Evolutionary conservation across 2,329 filamentous ascomycete genomes (phyloP).

Genomic region (Xylaria sp.): DNA sequence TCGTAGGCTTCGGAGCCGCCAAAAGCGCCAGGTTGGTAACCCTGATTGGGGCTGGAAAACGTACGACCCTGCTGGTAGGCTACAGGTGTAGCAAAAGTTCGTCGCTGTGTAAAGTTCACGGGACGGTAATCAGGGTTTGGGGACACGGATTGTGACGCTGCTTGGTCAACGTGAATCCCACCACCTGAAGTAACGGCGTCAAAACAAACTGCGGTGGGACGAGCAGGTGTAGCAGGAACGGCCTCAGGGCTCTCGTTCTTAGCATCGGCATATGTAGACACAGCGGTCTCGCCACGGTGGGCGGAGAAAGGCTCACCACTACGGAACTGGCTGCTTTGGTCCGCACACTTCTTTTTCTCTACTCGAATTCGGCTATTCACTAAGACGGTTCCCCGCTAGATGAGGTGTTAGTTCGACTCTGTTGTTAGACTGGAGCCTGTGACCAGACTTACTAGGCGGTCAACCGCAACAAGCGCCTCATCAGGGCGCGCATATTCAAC

Average conservation of each 20-base stretch:
- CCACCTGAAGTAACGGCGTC: constrained; percentile 17
- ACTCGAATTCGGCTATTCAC: constrained; percentile 52
- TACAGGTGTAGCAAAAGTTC: constrained; percentile 17
- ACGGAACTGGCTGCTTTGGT: constrained; percentile 29
- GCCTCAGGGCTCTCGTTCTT: constrained; percentile 3
- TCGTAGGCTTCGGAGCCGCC: constrained; percentile 19
- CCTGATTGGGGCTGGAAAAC: constrained; percentile 19
- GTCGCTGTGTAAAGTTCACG: constrained; percentile 8
- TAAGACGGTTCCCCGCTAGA: constrained; percentile 51
- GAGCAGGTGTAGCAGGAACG: constrained; percentile 31
- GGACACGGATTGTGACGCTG: constrained; percentile 14
- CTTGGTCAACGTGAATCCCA: constrained; percentile 12
- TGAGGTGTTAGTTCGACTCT: constrained; percentile 27
- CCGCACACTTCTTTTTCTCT: constrained; percentile 51
- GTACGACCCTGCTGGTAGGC: constrained; percentile 23
- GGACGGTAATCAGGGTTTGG: constrained; percentile 26
- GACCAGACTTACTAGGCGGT: constrained; percentile 51
- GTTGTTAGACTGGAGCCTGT: constrained; percentile 5
- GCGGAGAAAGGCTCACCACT: constrained; percentile 12
- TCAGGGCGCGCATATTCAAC: constrained; percentile 56
- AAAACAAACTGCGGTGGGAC: constrained; percentile 6
- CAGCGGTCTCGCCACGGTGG: constrained; percentile 17
- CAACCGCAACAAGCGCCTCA: constrained; percentile 53
- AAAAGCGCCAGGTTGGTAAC: constrained; percentile 24
- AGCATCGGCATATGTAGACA: constrained; percentile 5